Conservation (phyloP, 139 green algal genomes). For the Ettlia oleoabundans region DNA sequence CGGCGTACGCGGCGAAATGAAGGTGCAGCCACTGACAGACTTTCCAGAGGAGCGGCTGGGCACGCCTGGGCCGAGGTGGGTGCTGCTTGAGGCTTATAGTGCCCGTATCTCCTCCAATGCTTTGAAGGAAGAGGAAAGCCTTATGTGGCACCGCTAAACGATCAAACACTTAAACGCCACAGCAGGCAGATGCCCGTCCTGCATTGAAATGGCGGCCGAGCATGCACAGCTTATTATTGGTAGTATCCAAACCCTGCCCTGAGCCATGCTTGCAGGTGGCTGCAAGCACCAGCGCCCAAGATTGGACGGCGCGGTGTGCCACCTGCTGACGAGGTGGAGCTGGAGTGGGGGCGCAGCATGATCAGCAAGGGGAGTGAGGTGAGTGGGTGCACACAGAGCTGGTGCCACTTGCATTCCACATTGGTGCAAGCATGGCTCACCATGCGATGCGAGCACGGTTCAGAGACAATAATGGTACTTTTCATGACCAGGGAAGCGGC, state of each 20-base stretch:
- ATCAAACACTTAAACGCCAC: too few relatives aligned
- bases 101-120: too few relatives aligned
- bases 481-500: too few relatives aligned
- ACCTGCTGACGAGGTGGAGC: constrained; percentile 1
- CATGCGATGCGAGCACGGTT: too few relatives aligned
- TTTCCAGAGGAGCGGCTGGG: constrained; percentile 56
- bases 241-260: background rate
- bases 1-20: constrained; percentile 61
- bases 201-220: too few relatives aligned
- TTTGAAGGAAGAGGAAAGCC: too few relatives aligned
- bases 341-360: constrained; percentile 39
- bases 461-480: too few relatives aligned
- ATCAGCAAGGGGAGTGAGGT: constrained; percentile 48
- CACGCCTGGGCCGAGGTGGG: constrained; percentile 44
- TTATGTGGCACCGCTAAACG: too few relatives aligned
- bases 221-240: too few relatives aligned
- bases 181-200: too few relatives aligned
- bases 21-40: constrained; percentile 61
- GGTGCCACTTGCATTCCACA: background rate
- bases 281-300: constrained; percentile 43
- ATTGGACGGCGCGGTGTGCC: constrained; percentile 4
- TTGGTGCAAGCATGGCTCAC: background rate
- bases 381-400: background rate
- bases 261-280: constrained; percentile 17
- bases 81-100: background rate